Evolutionary conservation across 2,329 filamentous ascomycete species (phyloP), one percentile per base, ranked within the genome.

Genomic region (Fusarium setosum): DNA sequence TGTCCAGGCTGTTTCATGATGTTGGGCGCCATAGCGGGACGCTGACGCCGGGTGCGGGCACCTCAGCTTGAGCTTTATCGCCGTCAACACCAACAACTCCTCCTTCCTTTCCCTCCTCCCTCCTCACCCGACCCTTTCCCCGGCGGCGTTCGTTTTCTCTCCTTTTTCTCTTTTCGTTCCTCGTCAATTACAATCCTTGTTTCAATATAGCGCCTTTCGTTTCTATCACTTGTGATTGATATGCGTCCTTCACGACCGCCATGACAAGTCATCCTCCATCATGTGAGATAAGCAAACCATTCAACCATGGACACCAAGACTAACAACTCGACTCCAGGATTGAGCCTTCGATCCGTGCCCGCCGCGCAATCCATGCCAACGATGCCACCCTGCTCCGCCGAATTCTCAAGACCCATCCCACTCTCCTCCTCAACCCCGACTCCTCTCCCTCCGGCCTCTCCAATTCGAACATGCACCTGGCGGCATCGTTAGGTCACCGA

Each of bases 401-500:
- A 75, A 94, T 97, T 74, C 83, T 96, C 67, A 86, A 84, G 66
- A 89, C 89, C 59, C 89, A 95, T 73, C 91, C 91, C 0, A 75
- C 80, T 17, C 86, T 91, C 64, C 83, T 97, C 24, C 90, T 90
- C 73, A 97, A 97, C 74, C 92, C 93, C 3, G 92, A 97, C 77
- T 86, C 87, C 70, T 86, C 88, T 5, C 84, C 89, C 63, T 73
- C 77, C 9, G 87, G 86, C 48, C 89, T 92, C 68, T 92, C 91
- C 76, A 96, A 96, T 80, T 95, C 93, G 3, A 93, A 89, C 65
- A 85, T 97, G 35, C 93, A 97, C 76, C 85, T 97, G 3, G 92
- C 93, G 40, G 91, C 92, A 11, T 87, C 87, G 8, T 83, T 93
- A 56, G 93, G 93, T 51, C 86, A 90, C 74, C 82, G 88, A 8